Conservation (phyloP, 352 stramenopile genomes). For the Globisporangium rhizosaccharum region DNA sequence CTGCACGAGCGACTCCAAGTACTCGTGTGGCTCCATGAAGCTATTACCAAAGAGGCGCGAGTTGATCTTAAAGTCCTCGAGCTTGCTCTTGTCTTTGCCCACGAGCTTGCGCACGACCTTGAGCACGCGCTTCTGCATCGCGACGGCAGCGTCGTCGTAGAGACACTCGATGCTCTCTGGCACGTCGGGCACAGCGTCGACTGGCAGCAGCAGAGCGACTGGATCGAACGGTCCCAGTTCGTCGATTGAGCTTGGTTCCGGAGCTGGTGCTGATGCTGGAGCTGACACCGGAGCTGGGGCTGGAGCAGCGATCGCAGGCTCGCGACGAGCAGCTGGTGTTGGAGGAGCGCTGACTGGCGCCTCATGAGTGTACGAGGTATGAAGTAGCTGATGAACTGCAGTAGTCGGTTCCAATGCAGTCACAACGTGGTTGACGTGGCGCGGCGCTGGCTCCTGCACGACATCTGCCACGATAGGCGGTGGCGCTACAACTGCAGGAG, state of each 20-base stretch:
- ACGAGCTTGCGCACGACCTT: conserved; percentile 45
- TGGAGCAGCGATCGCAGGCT: too few relatives aligned
- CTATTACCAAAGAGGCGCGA: conserved; percentile 69
- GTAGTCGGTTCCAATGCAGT: background rate
- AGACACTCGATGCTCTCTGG: conserved; percentile 51
- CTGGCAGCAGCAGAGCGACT: conserved; percentile 42
- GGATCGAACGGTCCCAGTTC: conserved; percentile 29
- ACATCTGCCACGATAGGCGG: background rate
- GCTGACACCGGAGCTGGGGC: background rate
- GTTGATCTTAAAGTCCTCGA: conserved; percentile 83
- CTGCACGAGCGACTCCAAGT: conserved; percentile 56
- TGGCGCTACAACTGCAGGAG: background rate
- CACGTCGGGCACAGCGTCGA: conserved; percentile 37
- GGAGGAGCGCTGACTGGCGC: background rate
- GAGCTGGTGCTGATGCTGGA: conserved; percentile 1
- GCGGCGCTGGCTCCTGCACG: background rate
- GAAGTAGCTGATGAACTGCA: background rate
- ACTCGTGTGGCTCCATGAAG: conserved; percentile 71
- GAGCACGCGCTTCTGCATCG: conserved; percentile 72
- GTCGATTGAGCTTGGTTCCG: background rate
- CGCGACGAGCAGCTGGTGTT: background rate
- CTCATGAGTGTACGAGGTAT: background rate
- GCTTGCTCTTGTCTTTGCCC: conserved; percentile 35
- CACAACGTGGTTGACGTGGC: background rate
- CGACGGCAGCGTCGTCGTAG: conserved; percentile 48